Percentiles rank a stretch among this genome's conserved stretches.
These are phyloP conservation scores for Carex cristatella DNA, from an alignment of 176 grass and related monocot species.

Conservation along the genomic window DNA sequence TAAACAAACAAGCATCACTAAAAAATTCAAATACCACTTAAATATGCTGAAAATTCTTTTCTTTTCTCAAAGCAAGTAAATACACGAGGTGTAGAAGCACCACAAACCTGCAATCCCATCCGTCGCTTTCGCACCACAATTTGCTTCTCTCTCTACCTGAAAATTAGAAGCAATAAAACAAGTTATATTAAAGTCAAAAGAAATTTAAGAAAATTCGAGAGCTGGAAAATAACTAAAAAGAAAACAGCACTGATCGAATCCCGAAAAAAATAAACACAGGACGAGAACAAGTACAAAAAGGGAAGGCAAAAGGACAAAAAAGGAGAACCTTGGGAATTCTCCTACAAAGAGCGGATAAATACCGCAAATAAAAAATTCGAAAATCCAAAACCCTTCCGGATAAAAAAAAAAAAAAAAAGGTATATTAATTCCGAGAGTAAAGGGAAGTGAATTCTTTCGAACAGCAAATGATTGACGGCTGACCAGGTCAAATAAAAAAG, in stretches of 20 bases:
- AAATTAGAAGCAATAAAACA: slow-evolving; percentile 5
- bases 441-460: slow-evolving; percentile 29
- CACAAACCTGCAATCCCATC: slow-evolving; percentile 73
- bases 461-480: slow-evolving; percentile 55
- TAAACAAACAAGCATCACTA: slow-evolving; percentile 26
- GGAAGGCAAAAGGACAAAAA: slow-evolving; percentile 44
- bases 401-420: slow-evolving; percentile 27
- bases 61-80: slow-evolving; percentile 40
- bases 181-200: slow-evolving; percentile 18
- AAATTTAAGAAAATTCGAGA: slow-evolving; percentile 18
- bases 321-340: slow-evolving; percentile 32
- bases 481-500: slow-evolving; percentile 20
- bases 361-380: slow-evolving; percentile 28
- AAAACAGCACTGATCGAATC: slow-evolving; percentile 35
- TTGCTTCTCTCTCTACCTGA: slow-evolving; percentile 46
- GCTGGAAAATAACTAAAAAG: slow-evolving; percentile 28
- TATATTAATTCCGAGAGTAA: slow-evolving; percentile 32
- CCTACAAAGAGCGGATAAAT: slow-evolving; percentile 17
- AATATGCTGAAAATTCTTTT: slow-evolving; percentile 8
- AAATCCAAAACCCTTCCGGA: neutral
- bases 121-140: slow-evolving; percentile 61
- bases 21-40: slow-evolving; percentile 25
- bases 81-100: slow-evolving; percentile 31
- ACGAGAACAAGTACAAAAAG: slow-evolving; percentile 41
- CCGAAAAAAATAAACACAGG: slow-evolving; percentile 41